Evolutionary conservation across 2,329 filamentous ascomycete species (phyloP), one percentile per base, ranked within the genome.

Genomic region (Claviceps sp.): DNA sequence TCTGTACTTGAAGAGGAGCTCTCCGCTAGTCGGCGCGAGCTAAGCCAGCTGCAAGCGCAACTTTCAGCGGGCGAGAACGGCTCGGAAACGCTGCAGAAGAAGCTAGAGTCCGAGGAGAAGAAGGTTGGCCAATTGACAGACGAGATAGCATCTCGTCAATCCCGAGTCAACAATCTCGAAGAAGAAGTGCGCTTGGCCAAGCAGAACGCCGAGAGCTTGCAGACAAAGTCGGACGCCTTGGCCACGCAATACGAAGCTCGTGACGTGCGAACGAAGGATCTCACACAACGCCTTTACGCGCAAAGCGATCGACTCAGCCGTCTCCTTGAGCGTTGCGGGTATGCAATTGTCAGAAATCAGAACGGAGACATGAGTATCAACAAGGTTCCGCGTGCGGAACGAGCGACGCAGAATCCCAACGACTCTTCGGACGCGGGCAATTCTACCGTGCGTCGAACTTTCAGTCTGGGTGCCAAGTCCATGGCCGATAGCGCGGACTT

Each of bases 251-350:
- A 88, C 47, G 81, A 89, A 44, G 75, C 80, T 46, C 85, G 89
- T 46, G 84, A 85, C 42, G 73, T 75, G 50, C 84, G 83, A 56
- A 84, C 88, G 5, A 89, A 87, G 64, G 88, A 96, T 56, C 73
- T 97, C 13, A 94, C 89, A 1, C 85, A 89, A 61, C 81, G 84
- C 52, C 74, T 96, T 4, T 94, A 88, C 64, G 77, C 81, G 1
- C 87, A 95, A 56, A 90, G 93, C 56, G 87, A 94, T 59, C 84
- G 88, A 24, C 74, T 96, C n/a, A 79, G 80, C 54, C 82, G 85
- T 50, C 80, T 98, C 47, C 74, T 98, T 0, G 90, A 97, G 63
- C 81, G 89, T 34, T 75, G 97, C 4, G 91, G 91, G 13, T 95
- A 93, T 63, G 82, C 85, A 0, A 78, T 97, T 16, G 81, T 81